Percentiles rank a stretch among this genome's conserved stretches.
These are phyloP conservation scores for Tripterygium wilfordii DNA, from an alignment of 177 flowering plant species.

Conservation along the genomic window DNA sequence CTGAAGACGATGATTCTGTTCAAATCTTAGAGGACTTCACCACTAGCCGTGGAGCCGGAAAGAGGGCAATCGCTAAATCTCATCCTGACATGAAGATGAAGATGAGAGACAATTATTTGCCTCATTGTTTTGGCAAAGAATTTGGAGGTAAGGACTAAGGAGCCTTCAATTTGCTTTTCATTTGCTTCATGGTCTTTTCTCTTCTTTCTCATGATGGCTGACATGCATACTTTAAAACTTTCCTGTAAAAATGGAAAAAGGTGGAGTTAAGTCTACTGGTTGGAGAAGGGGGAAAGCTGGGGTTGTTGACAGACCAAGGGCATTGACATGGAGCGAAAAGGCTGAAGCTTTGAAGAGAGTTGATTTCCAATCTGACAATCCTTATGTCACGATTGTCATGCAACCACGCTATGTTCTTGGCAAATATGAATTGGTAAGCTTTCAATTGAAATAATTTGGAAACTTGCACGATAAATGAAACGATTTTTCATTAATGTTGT, in stretches of 20 bases:
- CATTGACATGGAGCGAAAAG: not conserved
- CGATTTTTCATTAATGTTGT: not conserved
- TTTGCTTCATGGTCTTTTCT: no score
- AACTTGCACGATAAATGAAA: not conserved
- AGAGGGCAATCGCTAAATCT: not conserved
- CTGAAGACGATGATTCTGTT: constrained; percentile 2
- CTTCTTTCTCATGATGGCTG: no score
- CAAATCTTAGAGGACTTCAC: not conserved
- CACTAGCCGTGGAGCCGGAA: not conserved
- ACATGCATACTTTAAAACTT: no score
- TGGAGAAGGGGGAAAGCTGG: not conserved
- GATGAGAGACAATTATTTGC: not conserved
- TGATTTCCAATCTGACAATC: not conserved
- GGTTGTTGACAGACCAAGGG: not conserved
- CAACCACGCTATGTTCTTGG: not conserved
- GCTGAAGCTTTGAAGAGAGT: not conserved
- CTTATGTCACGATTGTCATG: not conserved
- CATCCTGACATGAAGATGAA: not conserved
- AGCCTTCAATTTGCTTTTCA: no score
- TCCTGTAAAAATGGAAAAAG: no score
- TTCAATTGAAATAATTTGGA: not conserved
- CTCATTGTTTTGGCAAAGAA: not conserved
- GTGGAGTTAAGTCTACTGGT: no score
- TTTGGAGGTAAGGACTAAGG: no score
- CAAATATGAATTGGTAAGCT: not conserved